Evolutionary conservation across 352 stramenopile genomes (phyloP).

Genomic region (Thraustochytrium striatum): DNA sequence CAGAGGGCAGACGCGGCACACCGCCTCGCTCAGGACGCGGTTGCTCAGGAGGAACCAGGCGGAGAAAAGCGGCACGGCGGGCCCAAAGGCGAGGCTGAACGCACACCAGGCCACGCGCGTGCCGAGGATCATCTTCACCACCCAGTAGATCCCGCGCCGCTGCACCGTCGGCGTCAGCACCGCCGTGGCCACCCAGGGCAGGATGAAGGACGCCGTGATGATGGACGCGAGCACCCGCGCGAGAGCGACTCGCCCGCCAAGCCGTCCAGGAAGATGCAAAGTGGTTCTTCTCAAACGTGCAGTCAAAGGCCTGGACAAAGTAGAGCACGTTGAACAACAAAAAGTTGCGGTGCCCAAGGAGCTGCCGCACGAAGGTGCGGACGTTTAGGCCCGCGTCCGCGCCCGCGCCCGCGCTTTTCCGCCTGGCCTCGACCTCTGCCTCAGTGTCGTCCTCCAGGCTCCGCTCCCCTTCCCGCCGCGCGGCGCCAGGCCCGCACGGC

Average conservation of each 20-base stretch:
- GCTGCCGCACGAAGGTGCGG: background rate
- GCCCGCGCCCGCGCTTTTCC: background rate
- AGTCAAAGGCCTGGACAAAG: slow-evolving; percentile 48
- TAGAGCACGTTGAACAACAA: slow-evolving; percentile 41
- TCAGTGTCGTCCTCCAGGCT: background rate
- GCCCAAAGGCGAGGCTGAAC: background rate
- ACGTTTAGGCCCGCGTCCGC: background rate
- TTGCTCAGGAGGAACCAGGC: slow-evolving; percentile 43
- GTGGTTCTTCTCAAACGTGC: slow-evolving; percentile 53
- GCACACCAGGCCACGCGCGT: slow-evolving; percentile 25
- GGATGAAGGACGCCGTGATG: slow-evolving; percentile 43
- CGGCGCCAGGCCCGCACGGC: background rate
- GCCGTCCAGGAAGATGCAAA: slow-evolving; percentile 48
- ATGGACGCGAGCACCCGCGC: background rate
- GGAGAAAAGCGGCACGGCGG: background rate
- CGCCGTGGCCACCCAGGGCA: slow-evolving; percentile 44
- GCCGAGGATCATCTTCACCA: slow-evolving; percentile 22
- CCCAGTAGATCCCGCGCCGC: background rate
- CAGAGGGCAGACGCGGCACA: slow-evolving; percentile 45
- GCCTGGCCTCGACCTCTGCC: background rate
- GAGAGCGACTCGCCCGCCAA: slow-evolving; percentile 6
- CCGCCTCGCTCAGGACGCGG: slow-evolving; percentile 39
- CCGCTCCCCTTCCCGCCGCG: background rate
- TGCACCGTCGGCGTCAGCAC: slow-evolving; percentile 33
- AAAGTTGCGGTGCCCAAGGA: slow-evolving; percentile 43